phyloP scores from a whole-genome alignment of 1,284 basidiomycete genomes.

The Meripilus lineatus region DNA sequence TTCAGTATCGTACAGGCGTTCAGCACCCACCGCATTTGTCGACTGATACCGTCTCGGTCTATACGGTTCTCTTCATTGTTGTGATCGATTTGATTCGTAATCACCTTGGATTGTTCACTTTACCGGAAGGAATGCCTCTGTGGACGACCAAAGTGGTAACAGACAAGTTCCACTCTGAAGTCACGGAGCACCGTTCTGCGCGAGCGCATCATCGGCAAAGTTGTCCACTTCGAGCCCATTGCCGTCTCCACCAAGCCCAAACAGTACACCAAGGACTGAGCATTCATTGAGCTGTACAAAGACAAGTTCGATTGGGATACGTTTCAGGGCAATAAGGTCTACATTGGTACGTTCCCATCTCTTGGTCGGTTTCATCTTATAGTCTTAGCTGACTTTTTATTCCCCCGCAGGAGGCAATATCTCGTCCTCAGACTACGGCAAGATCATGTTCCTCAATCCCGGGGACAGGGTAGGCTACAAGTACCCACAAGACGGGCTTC shows the following conservation, averaged over 20 bases:
- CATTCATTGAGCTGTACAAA: conserved; percentile 13
- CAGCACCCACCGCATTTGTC: no score
- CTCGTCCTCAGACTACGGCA: conserved; percentile 19
- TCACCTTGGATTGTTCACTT: neutral
- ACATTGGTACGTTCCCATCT: neutral
- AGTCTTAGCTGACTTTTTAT: conserved; percentile 6
- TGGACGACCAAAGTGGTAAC: neutral
- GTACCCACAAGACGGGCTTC: conserved; percentile 25
- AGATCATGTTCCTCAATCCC: conserved; percentile 26
- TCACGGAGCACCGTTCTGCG: conserved; percentile 11
- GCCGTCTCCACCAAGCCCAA: conserved; percentile 4
- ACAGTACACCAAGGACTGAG: conserved; percentile 12
- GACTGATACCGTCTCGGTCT: neutral
- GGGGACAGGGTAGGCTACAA: conserved; percentile 18
- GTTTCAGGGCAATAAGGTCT: conserved; percentile 14
- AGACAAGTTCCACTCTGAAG: neutral
- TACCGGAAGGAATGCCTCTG: neutral
- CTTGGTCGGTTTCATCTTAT: neutral
- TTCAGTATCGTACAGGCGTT: no score
- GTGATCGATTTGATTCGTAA: neutral
- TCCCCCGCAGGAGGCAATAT: conserved; percentile 21
- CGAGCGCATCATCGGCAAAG: conserved; percentile 24
- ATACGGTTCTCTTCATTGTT: neutral
- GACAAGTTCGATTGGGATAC: conserved; percentile 14
- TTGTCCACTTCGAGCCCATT: conserved; percentile 25